Percentiles rank a stretch among this genome's conserved stretches.
Conservation (phyloP, 1,139 yeast species). For the Groenewaldozyma auringiensis region DNA sequence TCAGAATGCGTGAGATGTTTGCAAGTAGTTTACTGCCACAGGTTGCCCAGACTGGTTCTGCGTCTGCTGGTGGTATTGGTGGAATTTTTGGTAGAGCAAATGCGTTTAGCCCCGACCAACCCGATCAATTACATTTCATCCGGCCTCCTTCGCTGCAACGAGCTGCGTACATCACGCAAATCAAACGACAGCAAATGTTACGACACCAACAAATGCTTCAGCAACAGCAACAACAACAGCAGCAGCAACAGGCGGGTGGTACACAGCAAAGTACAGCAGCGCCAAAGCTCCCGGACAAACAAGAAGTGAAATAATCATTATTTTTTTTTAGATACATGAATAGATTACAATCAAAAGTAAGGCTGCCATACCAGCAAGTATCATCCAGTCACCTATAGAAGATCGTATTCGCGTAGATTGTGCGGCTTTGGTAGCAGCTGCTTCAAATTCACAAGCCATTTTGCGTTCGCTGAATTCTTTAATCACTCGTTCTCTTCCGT, state of each 20-base stretch:
- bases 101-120: conserved; percentile 29
- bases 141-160: conserved; percentile 33
- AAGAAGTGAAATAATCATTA: conserved; percentile 1
- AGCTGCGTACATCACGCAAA: conserved; percentile 16
- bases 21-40: conserved; percentile 30
- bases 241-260: conserved; percentile 9
- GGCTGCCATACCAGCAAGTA: background rate
- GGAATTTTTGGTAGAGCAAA: conserved; percentile 31
- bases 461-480: conserved; percentile 50
- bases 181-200: conserved; percentile 19
- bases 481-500: conserved; percentile 48
- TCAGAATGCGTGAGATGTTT: conserved; percentile 58
- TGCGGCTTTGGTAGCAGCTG: conserved; percentile 12
- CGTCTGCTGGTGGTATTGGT: conserved; percentile 20
- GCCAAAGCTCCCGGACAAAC: conserved; percentile 5
- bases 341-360: background rate
- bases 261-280: conserved; percentile 6
- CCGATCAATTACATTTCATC: conserved; percentile 24
- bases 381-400: background rate
- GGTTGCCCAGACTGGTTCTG: conserved; percentile 15
- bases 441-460: conserved; percentile 52
- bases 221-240: conserved; percentile 14
- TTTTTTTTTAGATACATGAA: background rate
- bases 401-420: background rate
- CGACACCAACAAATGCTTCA: conserved; percentile 17